Evolutionary conservation across 2,329 filamentous ascomycete species (phyloP).

Genomic region (Trichoderma aggressivum): DNA sequence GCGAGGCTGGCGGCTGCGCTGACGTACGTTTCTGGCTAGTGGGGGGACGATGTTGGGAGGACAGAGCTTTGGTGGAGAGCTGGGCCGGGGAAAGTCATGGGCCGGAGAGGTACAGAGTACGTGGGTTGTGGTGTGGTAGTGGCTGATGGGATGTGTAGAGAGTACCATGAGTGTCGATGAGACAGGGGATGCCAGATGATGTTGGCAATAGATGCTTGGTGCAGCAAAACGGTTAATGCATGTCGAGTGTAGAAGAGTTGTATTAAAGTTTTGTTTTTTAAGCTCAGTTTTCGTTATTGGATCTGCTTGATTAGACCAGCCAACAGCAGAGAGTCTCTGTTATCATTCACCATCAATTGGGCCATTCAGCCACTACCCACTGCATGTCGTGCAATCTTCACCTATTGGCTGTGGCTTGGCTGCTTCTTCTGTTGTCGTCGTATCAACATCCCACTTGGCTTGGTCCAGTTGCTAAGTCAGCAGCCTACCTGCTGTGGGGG

Average conservation of each 20-base stretch:
- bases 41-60: slow-evolving; percentile 4
- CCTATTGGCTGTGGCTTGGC: neutral
- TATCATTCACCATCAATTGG: neutral
- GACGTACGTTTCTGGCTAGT: slow-evolving; percentile 30
- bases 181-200: neutral
- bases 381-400: neutral
- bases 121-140: neutral
- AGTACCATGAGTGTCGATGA: neutral
- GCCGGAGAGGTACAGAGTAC: slow-evolving; percentile 11
- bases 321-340: neutral
- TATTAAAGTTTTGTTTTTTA: no score
- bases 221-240: neutral
- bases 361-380: neutral
- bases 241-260: neutral
- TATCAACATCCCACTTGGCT: neutral
- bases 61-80: slow-evolving; percentile 18
- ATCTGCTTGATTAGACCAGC: neutral
- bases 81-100: neutral
- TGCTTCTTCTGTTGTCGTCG: neutral
- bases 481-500: neutral
- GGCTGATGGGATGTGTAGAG: neutral
- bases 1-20: slow-evolving; percentile 25
- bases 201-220: neutral
- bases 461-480: neutral
- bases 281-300: neutral